Percentiles rank a stretch among this genome's conserved stretches.
Evolutionary conservation across 805 yeast species (phyloP).

Genomic region (Maudiozyma pseudohumilis): DNA sequence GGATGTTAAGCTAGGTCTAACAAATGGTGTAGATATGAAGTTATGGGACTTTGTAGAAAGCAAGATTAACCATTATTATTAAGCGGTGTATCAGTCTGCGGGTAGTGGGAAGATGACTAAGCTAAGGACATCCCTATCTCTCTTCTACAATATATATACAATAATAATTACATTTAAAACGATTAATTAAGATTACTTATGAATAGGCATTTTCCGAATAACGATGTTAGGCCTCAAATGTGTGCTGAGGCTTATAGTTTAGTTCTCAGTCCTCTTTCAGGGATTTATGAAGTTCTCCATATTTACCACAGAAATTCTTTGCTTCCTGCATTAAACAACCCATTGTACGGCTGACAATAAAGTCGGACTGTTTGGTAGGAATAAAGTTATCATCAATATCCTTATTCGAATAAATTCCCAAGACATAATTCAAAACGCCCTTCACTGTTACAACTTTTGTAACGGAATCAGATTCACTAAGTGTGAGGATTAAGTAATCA

Average conservation of each 20-base stretch:
- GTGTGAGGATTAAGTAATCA: conserved; percentile 32
- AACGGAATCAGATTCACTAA: conserved; percentile 33
- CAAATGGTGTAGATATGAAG: conserved; percentile 16
- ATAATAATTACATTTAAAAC: too few species aligned
- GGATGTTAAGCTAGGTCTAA: conserved; percentile 18
- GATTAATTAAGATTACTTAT: too few species aligned
- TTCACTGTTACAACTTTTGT: conserved; percentile 29
- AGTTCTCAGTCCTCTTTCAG: too few species aligned
- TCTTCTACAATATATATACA: too few species aligned
- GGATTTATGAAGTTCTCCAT: too few species aligned
- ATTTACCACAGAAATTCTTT: conserved; percentile 7
- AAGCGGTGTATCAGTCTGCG: too few species aligned
- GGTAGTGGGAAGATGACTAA: too few species aligned
- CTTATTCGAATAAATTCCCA: conserved; percentile 24
- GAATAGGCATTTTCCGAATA: too few species aligned
- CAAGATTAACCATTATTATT: conserved; percentile 5
- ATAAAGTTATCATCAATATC: conserved; percentile 10
- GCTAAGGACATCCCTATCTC: too few species aligned
- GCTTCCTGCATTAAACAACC: conserved; percentile 3
- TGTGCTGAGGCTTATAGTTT: too few species aligned
- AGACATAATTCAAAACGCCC: conserved; percentile 31
- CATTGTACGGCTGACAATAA: conserved; percentile 4
- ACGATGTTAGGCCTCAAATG: too few species aligned
- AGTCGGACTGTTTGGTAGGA: conserved; percentile 7
- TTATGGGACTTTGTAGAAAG: conserved; percentile 18